Base-by-base conservation (phyloP, 805 yeast genomes). In the Cyberlindnera veronae region DNA sequence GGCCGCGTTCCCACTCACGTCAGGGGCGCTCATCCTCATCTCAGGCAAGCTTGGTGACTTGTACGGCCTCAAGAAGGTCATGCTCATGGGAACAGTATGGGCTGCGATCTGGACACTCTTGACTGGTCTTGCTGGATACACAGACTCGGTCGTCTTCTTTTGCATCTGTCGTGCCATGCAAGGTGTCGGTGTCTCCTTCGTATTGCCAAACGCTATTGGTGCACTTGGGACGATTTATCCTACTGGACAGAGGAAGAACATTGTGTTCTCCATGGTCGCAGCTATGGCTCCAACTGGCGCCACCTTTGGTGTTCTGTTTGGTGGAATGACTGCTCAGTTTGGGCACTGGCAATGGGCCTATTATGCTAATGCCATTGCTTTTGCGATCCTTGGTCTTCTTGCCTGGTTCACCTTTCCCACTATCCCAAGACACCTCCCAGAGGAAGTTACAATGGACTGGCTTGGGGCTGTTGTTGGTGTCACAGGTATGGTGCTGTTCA, bases 1-100 rank as follows among this genome's bases (percentile, higher is more conserved):
- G 68, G 88, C 89, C 2, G 74, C 86, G 1, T 82, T 76, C 55
- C 79, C 87, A 0, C 61, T 84, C 39, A 77, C 87, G 0, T 76
- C 82, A 5, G 91, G 91, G 10, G 81, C 91, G 0, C 77, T 84
- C 46, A 83, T 84, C 36, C 58, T 84, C 27, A 65, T 79, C 5
- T 72, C 83, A 27, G 93, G 93, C 8, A 69, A 80, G 36, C 53
- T 82, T 34, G 93, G 95, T 24, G 95, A 84, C 53, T 64, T 83
- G 11, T 77, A 75, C 49, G 93, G 93, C 0, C 65, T 81, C 38
- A 79, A 77, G 42, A 62, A 57, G 29, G 60, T 77, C n/a, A 66
- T 80, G 39, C 30, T 77, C 0, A 49, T 66, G 4, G 88, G 91
- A 1, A 78, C 78, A 59, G 34, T 60, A 6, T 73, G 84, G 77